Base-by-base conservation (phyloP, 148 eudicot genomes). In the Camellia granthamiana region DNA sequence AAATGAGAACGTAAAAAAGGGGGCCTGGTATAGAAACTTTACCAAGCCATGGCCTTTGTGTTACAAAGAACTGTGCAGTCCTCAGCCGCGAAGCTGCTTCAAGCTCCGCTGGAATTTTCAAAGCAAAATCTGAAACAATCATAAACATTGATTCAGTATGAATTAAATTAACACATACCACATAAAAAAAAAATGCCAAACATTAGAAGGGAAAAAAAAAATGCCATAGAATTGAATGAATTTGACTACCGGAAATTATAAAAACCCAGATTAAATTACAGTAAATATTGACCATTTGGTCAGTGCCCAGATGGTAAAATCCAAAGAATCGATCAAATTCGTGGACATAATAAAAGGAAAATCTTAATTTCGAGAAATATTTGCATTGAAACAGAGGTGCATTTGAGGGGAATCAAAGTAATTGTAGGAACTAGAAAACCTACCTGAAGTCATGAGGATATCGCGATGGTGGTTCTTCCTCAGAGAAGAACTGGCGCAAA, bases 31-130 rank as follows among this genome's bases (percentile, higher is more conserved):
- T 44, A 44, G 23, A 16, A 6, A 11, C 10, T 44, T 77, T 89
- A 95, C 98, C 98, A 74, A 95, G 98, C 98, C 98, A 95, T 9
- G 98, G 98, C 86, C 98, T 87, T 49, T 88, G 86, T 49, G 98
- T 86, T 7, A 88, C 77, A 68, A 89, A 74, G 86, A 87, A 95
- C 54, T 90, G 92, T 21, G 95, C 87, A 67, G 88, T 89, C 83
- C 92, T 91, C 82, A 90, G 83, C 60, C 83, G 83, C 4, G 90
- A 88, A 81, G 96, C 94, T 68, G 96, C 86, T 88, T 93, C 97
- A 67, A 95, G 88, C 89, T 95, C 98, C 0, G 89, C 90, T 47
- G 89, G 83, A 56, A 88, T 81, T 63, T 88, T 81, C 44, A 87
- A 79, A 21, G 83, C 85, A 83, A 84, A 85, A 59, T 92, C 95